Evolutionary conservation across 495 filamentous ascomycete genomes (phyloP).

Genomic region (Penicillium longicatenatum): DNA sequence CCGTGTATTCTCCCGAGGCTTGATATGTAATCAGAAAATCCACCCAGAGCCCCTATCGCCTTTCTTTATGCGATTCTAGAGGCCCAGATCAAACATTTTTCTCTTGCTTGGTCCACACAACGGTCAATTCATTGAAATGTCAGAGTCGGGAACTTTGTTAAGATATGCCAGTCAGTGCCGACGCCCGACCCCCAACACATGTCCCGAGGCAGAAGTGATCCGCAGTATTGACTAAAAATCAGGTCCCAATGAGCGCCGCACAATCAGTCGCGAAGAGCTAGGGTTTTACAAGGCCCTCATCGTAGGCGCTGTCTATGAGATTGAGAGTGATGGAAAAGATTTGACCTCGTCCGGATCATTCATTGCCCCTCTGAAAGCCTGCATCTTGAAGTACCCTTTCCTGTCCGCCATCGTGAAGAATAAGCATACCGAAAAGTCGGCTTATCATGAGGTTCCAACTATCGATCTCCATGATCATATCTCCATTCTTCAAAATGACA

Average conservation of each 20-base stretch:
- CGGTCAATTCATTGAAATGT: neutral
- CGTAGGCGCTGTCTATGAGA: conserved; percentile 28
- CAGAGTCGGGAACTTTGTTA: neutral
- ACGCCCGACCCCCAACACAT: no score
- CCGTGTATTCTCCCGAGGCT: no score
- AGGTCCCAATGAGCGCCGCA: conserved; percentile 32
- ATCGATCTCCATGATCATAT: conserved; percentile 26
- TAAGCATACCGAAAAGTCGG: conserved; percentile 25
- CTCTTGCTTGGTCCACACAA: neutral
- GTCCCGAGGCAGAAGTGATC: neutral
- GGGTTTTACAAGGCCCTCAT: conserved; percentile 29
- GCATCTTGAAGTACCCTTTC: conserved; percentile 19
- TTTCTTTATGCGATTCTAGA: neutral
- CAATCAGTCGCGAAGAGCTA: conserved; percentile 29
- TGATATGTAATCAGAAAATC: no score
- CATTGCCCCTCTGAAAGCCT: conserved; percentile 17
- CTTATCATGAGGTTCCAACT: conserved; percentile 15
- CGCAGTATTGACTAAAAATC: conserved; percentile 2
- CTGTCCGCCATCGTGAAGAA: conserved; percentile 23
- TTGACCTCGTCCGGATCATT: conserved; percentile 11
- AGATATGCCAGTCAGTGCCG: neutral
- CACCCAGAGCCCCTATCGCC: neutral
- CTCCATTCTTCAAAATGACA: conserved; percentile 15
- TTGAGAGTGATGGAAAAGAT: conserved; percentile 12
- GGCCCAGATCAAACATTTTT: neutral